Percentiles rank a stretch among this genome's conserved stretches.
Evolutionary conservation across 208 protist species (phyloP).

Genomic region (Tetramitus jugosus): DNA sequence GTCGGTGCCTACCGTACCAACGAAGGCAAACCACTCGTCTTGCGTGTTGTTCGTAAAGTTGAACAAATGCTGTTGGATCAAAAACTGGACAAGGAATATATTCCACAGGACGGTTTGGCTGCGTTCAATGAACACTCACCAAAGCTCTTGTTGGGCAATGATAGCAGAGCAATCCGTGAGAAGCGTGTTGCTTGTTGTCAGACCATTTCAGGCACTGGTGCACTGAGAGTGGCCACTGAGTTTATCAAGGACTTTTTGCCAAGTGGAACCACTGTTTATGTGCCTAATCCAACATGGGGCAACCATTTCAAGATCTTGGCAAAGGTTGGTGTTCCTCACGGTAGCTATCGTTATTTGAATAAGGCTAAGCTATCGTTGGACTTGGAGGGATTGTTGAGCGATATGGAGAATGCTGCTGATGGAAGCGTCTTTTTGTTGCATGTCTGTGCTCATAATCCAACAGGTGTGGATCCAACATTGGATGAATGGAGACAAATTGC

Average conservation of each 20-base stretch:
- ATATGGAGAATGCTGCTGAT: slow-evolving; percentile 29
- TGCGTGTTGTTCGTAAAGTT: slow-evolving; percentile 74
- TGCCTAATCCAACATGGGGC: slow-evolving; percentile 38
- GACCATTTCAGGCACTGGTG: slow-evolving; percentile 77
- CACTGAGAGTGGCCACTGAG: slow-evolving; percentile 53
- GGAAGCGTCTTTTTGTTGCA: slow-evolving; percentile 62
- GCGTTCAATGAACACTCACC: slow-evolving; percentile 65
- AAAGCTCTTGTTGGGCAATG: slow-evolving; percentile 73
- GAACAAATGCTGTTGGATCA: slow-evolving; percentile 55
- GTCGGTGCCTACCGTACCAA: slow-evolving; percentile 95
- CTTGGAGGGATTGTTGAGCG: slow-evolving; percentile 45
- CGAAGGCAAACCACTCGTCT: slow-evolving; percentile 78
- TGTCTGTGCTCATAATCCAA: slow-evolving; percentile 80
- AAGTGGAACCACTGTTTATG: slow-evolving; percentile 33
- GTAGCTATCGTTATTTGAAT: slow-evolving; percentile 69
- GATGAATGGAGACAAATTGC: slow-evolving; percentile 82
- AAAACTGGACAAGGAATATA: slow-evolving; percentile 90
- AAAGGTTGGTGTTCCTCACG: slow-evolving; percentile 39
- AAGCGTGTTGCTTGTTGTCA: slow-evolving; percentile 58
- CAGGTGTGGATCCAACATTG: slow-evolving; percentile 70
- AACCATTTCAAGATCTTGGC: slow-evolving; percentile 43
- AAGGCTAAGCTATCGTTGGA: slow-evolving; percentile 48
- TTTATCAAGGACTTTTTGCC: slow-evolving; percentile 46
- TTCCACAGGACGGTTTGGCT: slow-evolving; percentile 78
- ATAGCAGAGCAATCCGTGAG: slow-evolving; percentile 43